Evolutionary conservation across 352 stramenopile genomes (phyloP).

Genomic region (Phytophthora nicotianae): DNA sequence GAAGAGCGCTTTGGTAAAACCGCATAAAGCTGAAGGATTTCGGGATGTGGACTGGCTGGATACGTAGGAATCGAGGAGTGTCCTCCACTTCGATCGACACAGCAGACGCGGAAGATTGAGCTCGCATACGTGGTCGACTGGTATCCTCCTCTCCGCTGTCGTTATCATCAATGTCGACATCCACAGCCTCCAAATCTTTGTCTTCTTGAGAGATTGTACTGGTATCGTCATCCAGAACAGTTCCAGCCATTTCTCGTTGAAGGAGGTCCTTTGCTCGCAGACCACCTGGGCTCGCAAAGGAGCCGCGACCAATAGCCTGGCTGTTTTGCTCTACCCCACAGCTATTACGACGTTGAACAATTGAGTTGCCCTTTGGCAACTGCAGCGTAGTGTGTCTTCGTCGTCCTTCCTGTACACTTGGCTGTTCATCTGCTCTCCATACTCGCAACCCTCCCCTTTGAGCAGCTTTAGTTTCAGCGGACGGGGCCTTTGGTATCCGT

Average conservation of each 20-base stretch:
- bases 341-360: slow-evolving; percentile 1
- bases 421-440: slow-evolving; percentile 23
- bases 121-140: slow-evolving; percentile 3
- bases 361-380: slow-evolving; percentile 8
- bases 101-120: slow-evolving; percentile 38
- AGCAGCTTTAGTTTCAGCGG: slow-evolving; percentile 24
- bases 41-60: slow-evolving; percentile 74
- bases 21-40: slow-evolving; percentile 85
- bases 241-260: slow-evolving; percentile 51
- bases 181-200: slow-evolving; percentile 14
- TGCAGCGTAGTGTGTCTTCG: slow-evolving; percentile 17
- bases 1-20: slow-evolving; percentile 78
- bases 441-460: slow-evolving; percentile 28
- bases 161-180: slow-evolving; percentile 13
- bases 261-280: slow-evolving; percentile 46
- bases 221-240: slow-evolving; percentile 34
- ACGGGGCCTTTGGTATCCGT: slow-evolving; percentile 39
- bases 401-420: slow-evolving; percentile 5
- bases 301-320: slow-evolving; percentile 1
- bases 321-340: slow-evolving; percentile 1
- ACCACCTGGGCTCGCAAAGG: slow-evolving; percentile 23
- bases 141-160: slow-evolving; percentile 22
- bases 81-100: slow-evolving; percentile 80
- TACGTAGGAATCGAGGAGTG: slow-evolving; percentile 77
- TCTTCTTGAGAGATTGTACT: slow-evolving; percentile 45